Evolutionary conservation across 768 basidiomycete genomes (phyloP).

Genomic region (Leccinum rimulosum): DNA sequence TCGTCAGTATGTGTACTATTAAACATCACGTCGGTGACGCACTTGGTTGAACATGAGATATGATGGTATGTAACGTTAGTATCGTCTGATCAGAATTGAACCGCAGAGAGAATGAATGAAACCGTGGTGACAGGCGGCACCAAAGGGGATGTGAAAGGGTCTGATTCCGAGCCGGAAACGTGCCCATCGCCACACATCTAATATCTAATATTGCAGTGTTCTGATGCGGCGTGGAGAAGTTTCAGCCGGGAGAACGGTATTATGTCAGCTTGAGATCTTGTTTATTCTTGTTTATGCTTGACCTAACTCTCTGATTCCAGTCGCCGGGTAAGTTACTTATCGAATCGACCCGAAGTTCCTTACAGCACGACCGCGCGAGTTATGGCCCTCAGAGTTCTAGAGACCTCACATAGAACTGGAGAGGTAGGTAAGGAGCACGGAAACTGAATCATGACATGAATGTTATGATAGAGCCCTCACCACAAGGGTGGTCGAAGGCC

Average conservation of each 20-base stretch:
- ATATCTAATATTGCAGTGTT: neutral
- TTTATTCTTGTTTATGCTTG: neutral
- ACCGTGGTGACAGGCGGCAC: neutral
- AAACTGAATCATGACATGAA: neutral
- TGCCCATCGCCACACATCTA: neutral
- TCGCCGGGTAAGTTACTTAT: neutral
- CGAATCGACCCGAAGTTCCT: neutral
- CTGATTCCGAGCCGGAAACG: neutral
- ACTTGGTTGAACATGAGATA: neutral
- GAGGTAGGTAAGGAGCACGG: neutral
- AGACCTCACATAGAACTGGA: neutral
- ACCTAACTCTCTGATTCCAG: neutral
- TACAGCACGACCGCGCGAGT: neutral
- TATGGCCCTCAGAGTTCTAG: neutral
- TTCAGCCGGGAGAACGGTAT: neutral
- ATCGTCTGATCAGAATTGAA: neutral
- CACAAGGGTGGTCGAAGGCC: slow-evolving; percentile 2
- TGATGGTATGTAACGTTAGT: neutral
- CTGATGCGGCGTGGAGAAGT: neutral
- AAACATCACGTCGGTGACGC: slow-evolving; percentile 14
- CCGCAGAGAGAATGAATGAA: neutral
- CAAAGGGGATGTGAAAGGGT: neutral
- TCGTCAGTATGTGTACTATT: neutral
- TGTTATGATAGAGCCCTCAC: neutral
- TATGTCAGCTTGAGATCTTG: neutral